Conservation (phyloP, 768 basidiomycete species). For the Phanerochaete sordida region DNA sequence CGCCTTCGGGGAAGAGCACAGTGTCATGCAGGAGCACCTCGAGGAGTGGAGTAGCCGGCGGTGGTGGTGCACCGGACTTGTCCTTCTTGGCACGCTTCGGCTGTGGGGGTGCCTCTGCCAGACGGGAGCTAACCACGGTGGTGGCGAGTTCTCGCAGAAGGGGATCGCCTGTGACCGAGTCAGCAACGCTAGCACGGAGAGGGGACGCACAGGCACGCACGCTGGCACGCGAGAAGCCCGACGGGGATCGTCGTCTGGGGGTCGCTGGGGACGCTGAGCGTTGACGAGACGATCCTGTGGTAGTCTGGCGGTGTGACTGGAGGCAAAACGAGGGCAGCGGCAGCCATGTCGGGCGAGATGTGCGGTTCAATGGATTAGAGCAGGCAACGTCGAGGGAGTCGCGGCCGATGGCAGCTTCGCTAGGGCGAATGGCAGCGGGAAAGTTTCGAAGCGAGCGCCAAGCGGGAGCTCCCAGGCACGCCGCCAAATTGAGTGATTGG, state of each 20-base stretch:
- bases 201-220: slow-evolving; percentile 37
- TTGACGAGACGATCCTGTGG: slow-evolving; percentile 60
- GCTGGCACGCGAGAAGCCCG: slow-evolving; percentile 77
- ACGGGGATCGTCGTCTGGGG: slow-evolving; percentile 56
- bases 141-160: slow-evolving; percentile 58
- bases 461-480: background rate
- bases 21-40: slow-evolving; percentile 75
- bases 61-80: slow-evolving; percentile 42
- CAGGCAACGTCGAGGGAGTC: too few relatives aligned
- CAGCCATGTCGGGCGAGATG: slow-evolving; percentile 28
- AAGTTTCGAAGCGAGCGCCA: too few relatives aligned
- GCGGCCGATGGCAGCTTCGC: too few relatives aligned
- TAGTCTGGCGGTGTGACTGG: slow-evolving; percentile 52
- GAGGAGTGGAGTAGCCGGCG: slow-evolving; percentile 49
- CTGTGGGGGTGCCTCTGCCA: slow-evolving; percentile 41
- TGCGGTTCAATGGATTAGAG: background rate
- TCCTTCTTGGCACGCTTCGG: slow-evolving; percentile 43
- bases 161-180: slow-evolving; percentile 54
- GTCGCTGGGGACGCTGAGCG: slow-evolving; percentile 51
- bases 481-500: background rate
- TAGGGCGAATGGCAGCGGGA: too few relatives aligned
- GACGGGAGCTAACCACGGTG: slow-evolving; percentile 45
- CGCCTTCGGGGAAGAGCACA: slow-evolving; percentile 78
- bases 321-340: slow-evolving; percentile 42
- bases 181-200: background rate